Base-by-base conservation (phyloP, 768 basidiomycete species). In the Holtermannia corniformis region DNA sequence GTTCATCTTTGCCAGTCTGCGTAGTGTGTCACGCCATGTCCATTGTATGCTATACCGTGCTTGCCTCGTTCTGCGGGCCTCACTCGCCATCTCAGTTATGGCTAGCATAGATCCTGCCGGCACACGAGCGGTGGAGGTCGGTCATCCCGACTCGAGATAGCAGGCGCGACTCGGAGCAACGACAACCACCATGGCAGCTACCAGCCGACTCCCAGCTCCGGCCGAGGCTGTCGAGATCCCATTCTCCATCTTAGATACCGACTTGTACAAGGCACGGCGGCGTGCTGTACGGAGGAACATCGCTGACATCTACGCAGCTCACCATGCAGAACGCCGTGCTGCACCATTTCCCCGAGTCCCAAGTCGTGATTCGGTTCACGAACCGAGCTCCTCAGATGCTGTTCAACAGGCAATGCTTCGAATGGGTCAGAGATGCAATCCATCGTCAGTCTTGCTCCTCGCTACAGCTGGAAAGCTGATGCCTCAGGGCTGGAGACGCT, bases 311-410 rank as follows among this genome's bases (percentile, higher is more conserved):
- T 37, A 42, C 2, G 16, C 56, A 93, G 88, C 76, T 95, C 44
- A 87, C 90, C 0, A 97, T 95, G 93, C 93, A 97, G 74, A 86
- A 92, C 73, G 90, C 89, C 0, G 82, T 96, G 21, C 63, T 83
- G 52, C 77, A 79, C 20, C 82, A 84, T 56, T 92, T 90, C 64
- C 84, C 84, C n/a, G 74, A 81, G 42, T 78, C 80, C 0, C 65
- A 76, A n/a, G 82, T 81, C 4, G 79, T 79, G 1, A 89, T 92
- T 70, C 79, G 78, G 37, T 92, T 93, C 72, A 88, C 82, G 1
- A 85, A 91, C 68, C 82, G 91, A 54, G 80, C 81, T 60, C 75
- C 77, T 37, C 73, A 77, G 41, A 79, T 80, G 51, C 73, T 77
- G 16, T 93, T 92, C 74, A 81, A 82, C 43, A 76, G 78, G 28